These are phyloP conservation scores for Colletotrichum sp. DNA, from an alignment of 2,329 filamentous ascomycete species.

Conservation along the genomic window DNA sequence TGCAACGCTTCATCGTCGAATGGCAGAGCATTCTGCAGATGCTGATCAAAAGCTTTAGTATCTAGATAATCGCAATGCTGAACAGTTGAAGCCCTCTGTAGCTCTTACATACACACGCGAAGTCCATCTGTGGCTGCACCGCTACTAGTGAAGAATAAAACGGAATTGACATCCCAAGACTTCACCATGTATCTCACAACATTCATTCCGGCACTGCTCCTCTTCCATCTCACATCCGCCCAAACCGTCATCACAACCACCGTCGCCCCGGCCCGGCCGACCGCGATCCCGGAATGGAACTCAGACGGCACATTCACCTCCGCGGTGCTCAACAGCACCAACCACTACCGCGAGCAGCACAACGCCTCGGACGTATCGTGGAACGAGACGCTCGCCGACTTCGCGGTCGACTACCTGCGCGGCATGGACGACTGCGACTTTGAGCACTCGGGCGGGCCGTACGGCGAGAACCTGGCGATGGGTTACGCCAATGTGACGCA, in stretches of 20 bases:
- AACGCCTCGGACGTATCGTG: constrained; percentile 63
- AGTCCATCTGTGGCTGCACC: background rate
- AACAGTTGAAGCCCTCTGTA: rapidly evolving
- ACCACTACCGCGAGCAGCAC: constrained; percentile 67
- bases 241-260: constrained; percentile 24
- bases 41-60: background rate
- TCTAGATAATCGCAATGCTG: background rate
- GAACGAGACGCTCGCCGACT: constrained; percentile 67
- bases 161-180: background rate
- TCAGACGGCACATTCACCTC: constrained; percentile 44
- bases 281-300: constrained; percentile 33
- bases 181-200: background rate
- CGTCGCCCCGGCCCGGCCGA: constrained; percentile 24
- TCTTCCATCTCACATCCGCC: background rate
- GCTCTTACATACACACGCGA: background rate
- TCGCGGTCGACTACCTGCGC: constrained; percentile 55
- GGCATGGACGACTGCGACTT: constrained; percentile 45
- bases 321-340: constrained; percentile 69
- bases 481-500: constrained; percentile 65
- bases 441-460: constrained; percentile 63
- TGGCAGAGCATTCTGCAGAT: background rate
- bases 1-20: background rate
- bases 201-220: background rate
- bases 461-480: constrained; percentile 76
- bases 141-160: background rate